Percentiles rank a stretch among this genome's conserved stretches.
These are phyloP conservation scores for Pleurotus platypus DNA, from an alignment of 768 basidiomycete genomes.

Conservation along the genomic window DNA sequence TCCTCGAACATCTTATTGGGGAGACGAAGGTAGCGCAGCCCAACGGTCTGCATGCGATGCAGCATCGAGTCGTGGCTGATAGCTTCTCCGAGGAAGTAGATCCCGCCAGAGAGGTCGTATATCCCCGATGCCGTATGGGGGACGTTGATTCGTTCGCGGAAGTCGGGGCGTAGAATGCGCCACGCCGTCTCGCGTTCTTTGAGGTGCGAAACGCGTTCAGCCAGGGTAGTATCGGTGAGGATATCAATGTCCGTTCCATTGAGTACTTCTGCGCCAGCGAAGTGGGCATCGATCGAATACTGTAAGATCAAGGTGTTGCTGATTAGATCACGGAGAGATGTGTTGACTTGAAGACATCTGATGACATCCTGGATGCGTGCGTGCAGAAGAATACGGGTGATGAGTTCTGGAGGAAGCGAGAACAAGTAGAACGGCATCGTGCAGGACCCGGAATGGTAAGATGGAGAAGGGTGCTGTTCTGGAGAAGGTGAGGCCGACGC, in stretches of 20 bases:
- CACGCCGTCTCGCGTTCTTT: conserved; percentile 26
- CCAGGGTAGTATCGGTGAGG: conserved; percentile 14
- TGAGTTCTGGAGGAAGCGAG: conserved; percentile 27
- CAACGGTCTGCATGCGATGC: conserved; percentile 11
- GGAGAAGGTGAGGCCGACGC: too few relatives aligned
- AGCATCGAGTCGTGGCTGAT: neutral
- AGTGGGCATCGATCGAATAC: conserved; percentile 24
- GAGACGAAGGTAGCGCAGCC: conserved; percentile 29
- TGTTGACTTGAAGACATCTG: conserved; percentile 18
- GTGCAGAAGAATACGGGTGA: conserved; percentile 24
- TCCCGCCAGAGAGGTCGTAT: conserved; percentile 38
- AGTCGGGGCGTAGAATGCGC: conserved; percentile 21
- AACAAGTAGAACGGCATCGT: conserved; percentile 11
- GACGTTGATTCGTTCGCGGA: conserved; percentile 21
- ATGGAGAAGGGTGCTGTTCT: too few relatives aligned
- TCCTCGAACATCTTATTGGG: conserved; percentile 23
- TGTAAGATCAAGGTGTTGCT: conserved; percentile 24
- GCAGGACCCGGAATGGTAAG: too few relatives aligned
- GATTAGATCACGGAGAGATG: conserved; percentile 21
- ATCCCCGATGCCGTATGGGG: conserved; percentile 29
- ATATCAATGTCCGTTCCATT: conserved; percentile 23
- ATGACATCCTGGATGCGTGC: conserved; percentile 22
- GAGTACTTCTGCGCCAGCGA: conserved; percentile 15
- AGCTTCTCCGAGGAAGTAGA: conserved; percentile 32
- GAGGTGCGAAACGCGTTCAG: conserved; percentile 24